A percentile compares a stretch with the other conserved stretches of the same genome.
Evolutionary conservation across 345 rosid species (phyloP).

Genomic region (Eucalyptus sideroxylon): DNA sequence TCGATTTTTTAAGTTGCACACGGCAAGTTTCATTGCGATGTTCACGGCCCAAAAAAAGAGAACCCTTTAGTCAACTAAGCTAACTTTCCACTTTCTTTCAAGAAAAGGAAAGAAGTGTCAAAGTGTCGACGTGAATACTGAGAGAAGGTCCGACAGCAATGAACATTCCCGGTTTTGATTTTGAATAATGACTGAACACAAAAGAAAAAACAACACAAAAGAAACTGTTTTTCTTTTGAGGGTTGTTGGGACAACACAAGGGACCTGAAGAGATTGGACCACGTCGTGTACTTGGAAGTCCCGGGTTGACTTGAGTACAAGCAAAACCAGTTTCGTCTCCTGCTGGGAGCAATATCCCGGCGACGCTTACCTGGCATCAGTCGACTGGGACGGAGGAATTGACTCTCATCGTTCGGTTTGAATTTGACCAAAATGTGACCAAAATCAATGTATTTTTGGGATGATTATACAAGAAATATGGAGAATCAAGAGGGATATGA

Average conservation of each 20-base stretch:
- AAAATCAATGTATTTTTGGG: not conserved
- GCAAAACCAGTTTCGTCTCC: not conserved
- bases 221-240: not conserved
- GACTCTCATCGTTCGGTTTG: not conserved
- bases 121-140: not conserved
- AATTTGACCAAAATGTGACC: not conserved
- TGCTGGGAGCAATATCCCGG: not conserved
- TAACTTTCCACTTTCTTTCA: not conserved
- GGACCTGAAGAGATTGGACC: not conserved
- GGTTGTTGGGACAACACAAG: not conserved
- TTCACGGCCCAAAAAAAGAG: not conserved
- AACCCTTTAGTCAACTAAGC: not conserved
- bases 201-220: not conserved
- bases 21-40: not conserved
- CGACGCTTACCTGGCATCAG: not conserved
- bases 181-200: not conserved
- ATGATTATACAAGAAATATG: not conserved
- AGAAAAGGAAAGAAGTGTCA: not conserved
- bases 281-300: not conserved
- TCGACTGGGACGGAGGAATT: not conserved
- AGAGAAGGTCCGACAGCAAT: not conserved
- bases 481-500: not conserved
- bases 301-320: not conserved
- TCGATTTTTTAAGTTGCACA: not conserved
- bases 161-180: not conserved